Evolutionary conservation across 108 stramenopile genomes (phyloP).

Genomic region (Nannochloropsis salina): DNA sequence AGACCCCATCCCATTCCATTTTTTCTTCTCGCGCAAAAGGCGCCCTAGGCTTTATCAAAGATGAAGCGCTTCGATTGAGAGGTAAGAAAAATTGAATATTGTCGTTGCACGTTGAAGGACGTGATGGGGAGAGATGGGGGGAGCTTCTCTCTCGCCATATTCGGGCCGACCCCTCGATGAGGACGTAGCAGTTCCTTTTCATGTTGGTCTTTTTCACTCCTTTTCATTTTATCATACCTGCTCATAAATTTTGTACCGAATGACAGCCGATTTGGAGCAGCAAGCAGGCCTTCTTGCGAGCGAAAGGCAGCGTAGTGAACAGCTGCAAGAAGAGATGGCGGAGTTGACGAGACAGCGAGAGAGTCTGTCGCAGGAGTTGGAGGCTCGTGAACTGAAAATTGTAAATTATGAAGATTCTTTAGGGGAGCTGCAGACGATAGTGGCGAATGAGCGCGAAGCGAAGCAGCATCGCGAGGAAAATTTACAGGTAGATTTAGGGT

Average conservation of each 20-base stretch:
- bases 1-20: background rate
- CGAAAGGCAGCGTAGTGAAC: background rate
- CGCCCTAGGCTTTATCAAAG: background rate
- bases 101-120: too few species aligned
- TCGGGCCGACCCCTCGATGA: too few species aligned
- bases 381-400: background rate
- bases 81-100: background rate
- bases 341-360: background rate
- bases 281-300: slow-evolving; percentile 6
- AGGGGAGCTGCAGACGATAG: too few species aligned
- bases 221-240: too few species aligned
- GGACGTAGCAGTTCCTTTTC: too few species aligned
- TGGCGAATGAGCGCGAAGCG: too few species aligned
- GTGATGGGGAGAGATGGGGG: too few species aligned
- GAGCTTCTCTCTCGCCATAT: too few species aligned
- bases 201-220: too few species aligned
- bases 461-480: too few species aligned
- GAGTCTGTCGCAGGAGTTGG: background rate
- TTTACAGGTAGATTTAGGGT: too few species aligned
- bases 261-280: background rate
- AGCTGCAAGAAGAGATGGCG: background rate
- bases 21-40: background rate
- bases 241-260: background rate
- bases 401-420: background rate
- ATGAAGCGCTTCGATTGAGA: background rate